phyloP scores from a whole-genome alignment of 2,329 filamentous ascomycete genomes.

The Pseudogymnoascus sp. region DNA sequence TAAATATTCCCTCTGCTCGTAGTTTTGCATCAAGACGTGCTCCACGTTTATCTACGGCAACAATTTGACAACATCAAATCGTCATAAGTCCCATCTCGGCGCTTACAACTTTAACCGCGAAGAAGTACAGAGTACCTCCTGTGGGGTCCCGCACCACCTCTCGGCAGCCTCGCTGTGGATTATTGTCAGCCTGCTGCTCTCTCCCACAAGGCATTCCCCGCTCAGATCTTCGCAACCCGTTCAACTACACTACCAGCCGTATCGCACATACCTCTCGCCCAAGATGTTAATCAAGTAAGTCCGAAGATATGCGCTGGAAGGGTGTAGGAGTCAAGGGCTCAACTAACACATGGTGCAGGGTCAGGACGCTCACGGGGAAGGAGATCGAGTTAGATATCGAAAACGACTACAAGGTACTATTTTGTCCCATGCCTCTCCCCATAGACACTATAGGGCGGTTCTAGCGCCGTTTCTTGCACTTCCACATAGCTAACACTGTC shows the following conservation, averaged over 20 bases:
- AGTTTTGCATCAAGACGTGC: neutral
- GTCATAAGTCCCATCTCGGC: neutral
- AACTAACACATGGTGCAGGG: conserved; percentile 46
- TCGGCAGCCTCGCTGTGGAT: conserved; percentile 6
- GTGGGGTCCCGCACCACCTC: conserved; percentile 6
- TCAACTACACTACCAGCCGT: neutral
- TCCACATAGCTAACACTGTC: neutral
- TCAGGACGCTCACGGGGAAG: conserved; percentile 95
- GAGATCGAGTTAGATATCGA: conserved; percentile 99
- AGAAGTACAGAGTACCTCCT: conserved; percentile 1
- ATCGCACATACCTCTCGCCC: conserved; percentile 10
- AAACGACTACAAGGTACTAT: conserved; percentile 73
- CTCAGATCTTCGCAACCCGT: neutral
- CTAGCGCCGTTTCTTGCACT: neutral
- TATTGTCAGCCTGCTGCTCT: conserved; percentile 4
- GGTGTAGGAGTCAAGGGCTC: neutral
- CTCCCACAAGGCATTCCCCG: conserved; percentile 2
- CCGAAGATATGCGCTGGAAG: neutral
- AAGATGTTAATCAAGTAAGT: conserved; percentile 45
- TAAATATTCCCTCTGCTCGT: neutral
- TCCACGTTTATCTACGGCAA: neutral
- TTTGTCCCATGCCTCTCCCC: neutral
- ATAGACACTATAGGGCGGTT: neutral
- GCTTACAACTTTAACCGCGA: conserved; percentile 2
- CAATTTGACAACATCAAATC: neutral